A percentile compares a stretch with the other conserved stretches of the same genome.
Evolutionary conservation across 73 alveolate genomes (phyloP).

Genomic region (Vitrella brassicaformis): DNA sequence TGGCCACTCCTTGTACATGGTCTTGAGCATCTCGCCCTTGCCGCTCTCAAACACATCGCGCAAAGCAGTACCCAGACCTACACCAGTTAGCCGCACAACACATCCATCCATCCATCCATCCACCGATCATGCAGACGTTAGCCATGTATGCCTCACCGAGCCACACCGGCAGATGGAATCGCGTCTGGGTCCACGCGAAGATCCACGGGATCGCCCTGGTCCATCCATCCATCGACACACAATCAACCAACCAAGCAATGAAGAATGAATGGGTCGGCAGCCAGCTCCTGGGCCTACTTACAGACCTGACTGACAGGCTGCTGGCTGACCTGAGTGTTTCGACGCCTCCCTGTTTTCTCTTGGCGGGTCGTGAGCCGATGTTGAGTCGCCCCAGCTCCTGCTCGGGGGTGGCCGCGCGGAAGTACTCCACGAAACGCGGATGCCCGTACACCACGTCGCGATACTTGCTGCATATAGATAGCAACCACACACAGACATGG

Average conservation of each 20-base stretch:
- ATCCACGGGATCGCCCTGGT: slow-evolving; percentile 33
- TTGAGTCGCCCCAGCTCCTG: slow-evolving; percentile 27
- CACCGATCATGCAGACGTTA: background rate
- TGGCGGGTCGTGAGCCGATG: slow-evolving; percentile 29
- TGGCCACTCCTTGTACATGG: slow-evolving; percentile 22
- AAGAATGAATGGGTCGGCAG: too few species aligned
- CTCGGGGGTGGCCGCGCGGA: slow-evolving; percentile 22
- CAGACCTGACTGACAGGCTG: too few species aligned
- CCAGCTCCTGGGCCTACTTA: too few species aligned
- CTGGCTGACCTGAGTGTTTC: slow-evolving; percentile 4
- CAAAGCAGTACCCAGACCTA: background rate
- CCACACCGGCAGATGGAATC: slow-evolving; percentile 31
- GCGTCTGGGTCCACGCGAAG: slow-evolving; percentile 37
- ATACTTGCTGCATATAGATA: background rate
- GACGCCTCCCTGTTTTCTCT: slow-evolving; percentile 25
- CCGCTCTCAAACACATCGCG: background rate
- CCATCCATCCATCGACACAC: background rate
- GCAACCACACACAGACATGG: too few species aligned
- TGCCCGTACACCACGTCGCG: background rate
- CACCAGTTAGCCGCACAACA: background rate
- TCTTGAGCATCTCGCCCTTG: background rate
- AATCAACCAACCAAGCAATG: too few species aligned
- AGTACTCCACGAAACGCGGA: slow-evolving; percentile 8
- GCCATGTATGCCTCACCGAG: slow-evolving; percentile 1
- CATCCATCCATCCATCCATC: slow-evolving; percentile 1